phyloP scores from a whole-genome alignment of 78 protist species.

The slime mould (Dictyostelium discoideum) region DNA sequence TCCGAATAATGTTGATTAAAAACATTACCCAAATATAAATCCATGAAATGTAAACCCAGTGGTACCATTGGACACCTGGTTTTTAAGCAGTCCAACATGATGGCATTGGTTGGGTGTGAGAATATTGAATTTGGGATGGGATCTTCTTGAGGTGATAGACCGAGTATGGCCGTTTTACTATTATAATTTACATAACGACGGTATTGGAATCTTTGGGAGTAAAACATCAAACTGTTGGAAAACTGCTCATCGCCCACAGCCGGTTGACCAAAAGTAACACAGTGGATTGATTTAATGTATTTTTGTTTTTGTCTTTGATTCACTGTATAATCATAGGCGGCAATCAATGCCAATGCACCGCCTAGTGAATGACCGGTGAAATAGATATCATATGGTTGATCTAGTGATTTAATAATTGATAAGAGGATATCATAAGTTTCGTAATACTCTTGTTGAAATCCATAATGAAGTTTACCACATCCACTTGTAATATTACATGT shows the following conservation, averaged over 20 bases:
- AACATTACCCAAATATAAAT: not conserved
- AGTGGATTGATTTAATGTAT: not conserved
- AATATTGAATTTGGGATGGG: not conserved
- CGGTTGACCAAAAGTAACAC: conserved; percentile 54
- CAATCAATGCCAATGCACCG: not conserved
- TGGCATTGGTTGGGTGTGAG: not conserved
- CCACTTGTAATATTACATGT: conserved; percentile 1
- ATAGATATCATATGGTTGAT: conserved; percentile 19
- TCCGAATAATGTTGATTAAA: conserved; percentile 2
- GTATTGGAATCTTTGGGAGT: not conserved
- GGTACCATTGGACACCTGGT: not conserved
- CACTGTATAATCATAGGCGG: not conserved
- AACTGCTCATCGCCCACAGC: not conserved
- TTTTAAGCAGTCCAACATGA: not conserved
- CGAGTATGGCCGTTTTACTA: not conserved
- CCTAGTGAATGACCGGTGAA: conserved; percentile 52
- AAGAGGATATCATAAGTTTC: not conserved
- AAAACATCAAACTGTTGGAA: not conserved
- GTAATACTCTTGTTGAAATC: not conserved
- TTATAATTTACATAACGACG: conserved; percentile 23
- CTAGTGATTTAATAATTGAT: not conserved
- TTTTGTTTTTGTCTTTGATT: not conserved
- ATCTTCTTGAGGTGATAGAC: not conserved
- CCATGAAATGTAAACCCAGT: conserved; percentile 1
- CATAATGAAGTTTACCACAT: not conserved